phyloP scores from a whole-genome alignment of 1,139 yeast genomes.

The Scheffersomyces cryptocercus region DNA sequence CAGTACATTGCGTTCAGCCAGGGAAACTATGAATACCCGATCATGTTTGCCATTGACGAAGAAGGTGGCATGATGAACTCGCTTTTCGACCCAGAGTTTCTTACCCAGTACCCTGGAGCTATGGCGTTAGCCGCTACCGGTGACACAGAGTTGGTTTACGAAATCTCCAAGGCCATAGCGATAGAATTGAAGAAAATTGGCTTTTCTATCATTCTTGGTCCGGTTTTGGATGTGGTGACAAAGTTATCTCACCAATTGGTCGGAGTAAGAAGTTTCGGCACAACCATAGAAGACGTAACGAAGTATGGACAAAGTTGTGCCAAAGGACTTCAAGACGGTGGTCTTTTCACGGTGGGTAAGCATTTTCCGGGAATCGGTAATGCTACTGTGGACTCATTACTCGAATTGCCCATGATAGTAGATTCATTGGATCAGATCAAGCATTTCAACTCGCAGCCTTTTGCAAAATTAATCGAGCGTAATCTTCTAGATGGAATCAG shows the following conservation, averaged over 20 bases:
- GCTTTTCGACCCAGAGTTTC: conserved; percentile 50
- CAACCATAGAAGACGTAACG: conserved; percentile 59
- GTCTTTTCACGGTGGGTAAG: conserved; percentile 58
- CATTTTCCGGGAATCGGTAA: conserved; percentile 72
- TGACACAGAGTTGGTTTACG: conserved; percentile 49
- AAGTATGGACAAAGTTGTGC: conserved; percentile 57
- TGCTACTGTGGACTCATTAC: conserved; percentile 57
- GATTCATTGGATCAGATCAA: conserved; percentile 59
- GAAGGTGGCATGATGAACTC: conserved; percentile 54
- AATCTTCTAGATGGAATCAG: conserved; percentile 56
- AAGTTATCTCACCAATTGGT: conserved; percentile 57
- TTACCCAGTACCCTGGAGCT: conserved; percentile 66
- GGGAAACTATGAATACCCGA: conserved; percentile 55
- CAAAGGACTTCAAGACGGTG: conserved; percentile 57
- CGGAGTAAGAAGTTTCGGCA: conserved; percentile 67
- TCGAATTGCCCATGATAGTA: conserved; percentile 61
- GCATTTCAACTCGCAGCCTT: conserved; percentile 54
- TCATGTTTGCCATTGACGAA: conserved; percentile 41
- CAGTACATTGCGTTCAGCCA: conserved; percentile 55
- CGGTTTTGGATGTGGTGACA: conserved; percentile 64
- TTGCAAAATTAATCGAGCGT: conserved; percentile 49
- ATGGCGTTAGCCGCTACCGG: conserved; percentile 67
- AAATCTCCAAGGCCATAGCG: conserved; percentile 59
- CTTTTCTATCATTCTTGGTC: conserved; percentile 59
- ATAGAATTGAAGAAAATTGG: conserved; percentile 56